Base-by-base conservation (phyloP, 2,329 filamentous ascomycete genomes). In the Alternaria postmessia region DNA sequence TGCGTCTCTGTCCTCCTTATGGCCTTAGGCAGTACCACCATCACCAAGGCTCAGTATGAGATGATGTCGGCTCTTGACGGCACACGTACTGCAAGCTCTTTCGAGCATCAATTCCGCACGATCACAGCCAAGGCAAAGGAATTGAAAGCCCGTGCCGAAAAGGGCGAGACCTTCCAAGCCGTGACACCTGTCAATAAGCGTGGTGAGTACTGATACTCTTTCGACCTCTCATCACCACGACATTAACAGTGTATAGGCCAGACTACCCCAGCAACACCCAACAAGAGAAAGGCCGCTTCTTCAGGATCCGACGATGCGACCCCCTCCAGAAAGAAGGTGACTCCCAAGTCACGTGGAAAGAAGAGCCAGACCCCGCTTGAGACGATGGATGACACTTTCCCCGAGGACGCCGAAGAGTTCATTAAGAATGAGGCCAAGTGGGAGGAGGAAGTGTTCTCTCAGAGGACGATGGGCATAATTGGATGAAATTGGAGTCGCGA, bases 61-160 rank as follows among this genome's bases (percentile, higher is more conserved):
- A 67, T 75, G 58, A 75, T 77, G 73, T 61, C 49, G 6, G 63
- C 74, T 0, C 51, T 77, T 5, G 72, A 76, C 52, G 70, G 72
- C 34, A 65, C 38, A 1, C 62, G 61, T 4, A 75, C 74, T 1
- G 65, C 70, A 1, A 61, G 36, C 16, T 62, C 56, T 26, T 75
- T 75, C 38, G 44, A 76, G 51, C 73, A 77, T 41, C 55, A 69
- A 18, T 72, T 77, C 48, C 71, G 72, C 39, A 34, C 65, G 2
- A 55, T 75, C 18, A 32, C 59, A 1, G 55, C 67, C 39, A 71
- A 68, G 49, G 69, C 73, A 38, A 72, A 69, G 54, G 73, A 76
- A 28, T 61, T 77, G 16, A 75, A 73, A 55, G 53, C 54, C n/a
- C 70, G 71, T 12, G 43, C 66, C 5, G 70, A 72, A 3, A 28